Evolutionary conservation across 768 basidiomycete genomes (phyloP).

Genomic region (Myochromella boudieri): DNA sequence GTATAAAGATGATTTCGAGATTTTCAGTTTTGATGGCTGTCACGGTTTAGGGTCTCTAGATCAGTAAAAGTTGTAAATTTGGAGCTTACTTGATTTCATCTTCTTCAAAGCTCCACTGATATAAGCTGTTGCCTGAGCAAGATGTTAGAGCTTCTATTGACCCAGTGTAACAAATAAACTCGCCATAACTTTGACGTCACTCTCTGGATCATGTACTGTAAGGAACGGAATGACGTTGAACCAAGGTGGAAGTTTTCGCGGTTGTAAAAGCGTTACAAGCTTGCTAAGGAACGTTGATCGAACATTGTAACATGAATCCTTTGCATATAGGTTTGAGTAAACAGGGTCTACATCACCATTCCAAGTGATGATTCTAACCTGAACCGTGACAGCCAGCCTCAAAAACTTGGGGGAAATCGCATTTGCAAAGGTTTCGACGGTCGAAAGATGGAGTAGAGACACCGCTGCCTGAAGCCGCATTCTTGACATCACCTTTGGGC

Average conservation of each 20-base stretch:
- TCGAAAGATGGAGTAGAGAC: conserved; percentile 76
- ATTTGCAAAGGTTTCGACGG: conserved; percentile 54
- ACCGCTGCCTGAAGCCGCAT: conserved; percentile 82
- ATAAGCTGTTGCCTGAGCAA: conserved; percentile 54
- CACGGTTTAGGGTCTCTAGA: not conserved
- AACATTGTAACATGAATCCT: conserved; percentile 91
- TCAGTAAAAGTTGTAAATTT: not conserved
- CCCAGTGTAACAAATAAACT: conserved; percentile 17
- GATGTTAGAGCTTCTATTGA: conserved; percentile 5
- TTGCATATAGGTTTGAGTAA: conserved; percentile 6
- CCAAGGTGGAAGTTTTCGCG: conserved; percentile 61
- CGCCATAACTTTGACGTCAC: conserved; percentile 71
- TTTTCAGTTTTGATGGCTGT: conserved; percentile 58
- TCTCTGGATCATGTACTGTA: conserved; percentile 88
- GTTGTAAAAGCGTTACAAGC: conserved; percentile 60
- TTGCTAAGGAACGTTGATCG: conserved; percentile 79
- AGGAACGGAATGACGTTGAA: conserved; percentile 89
- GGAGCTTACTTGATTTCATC: conserved; percentile 40
- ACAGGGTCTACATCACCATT: not conserved
- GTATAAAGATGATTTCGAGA: conserved; percentile 82
- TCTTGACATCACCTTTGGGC: conserved; percentile 66
- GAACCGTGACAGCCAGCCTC: conserved; percentile 67
- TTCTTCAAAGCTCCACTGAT: conserved; percentile 47
- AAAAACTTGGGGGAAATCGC: conserved; percentile 64
- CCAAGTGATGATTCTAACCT: conserved; percentile 49